These are phyloP conservation scores for Gaeumannomyces sp. DNA, from an alignment of 2,329 filamentous ascomycete genomes.

Conservation along the genomic window DNA sequence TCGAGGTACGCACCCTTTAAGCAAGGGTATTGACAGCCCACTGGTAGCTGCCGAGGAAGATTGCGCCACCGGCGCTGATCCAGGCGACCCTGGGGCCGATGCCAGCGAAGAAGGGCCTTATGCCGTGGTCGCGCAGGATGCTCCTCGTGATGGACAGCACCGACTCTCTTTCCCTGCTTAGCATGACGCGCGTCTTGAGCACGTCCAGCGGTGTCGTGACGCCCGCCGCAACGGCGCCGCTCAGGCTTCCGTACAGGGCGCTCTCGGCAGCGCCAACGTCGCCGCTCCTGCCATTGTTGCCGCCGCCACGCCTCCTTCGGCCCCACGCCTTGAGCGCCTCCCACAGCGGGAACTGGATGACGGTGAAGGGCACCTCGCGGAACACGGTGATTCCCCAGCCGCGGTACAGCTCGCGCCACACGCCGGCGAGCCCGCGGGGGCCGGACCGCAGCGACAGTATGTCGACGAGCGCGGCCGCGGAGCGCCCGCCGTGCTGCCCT, in stretches of 20 bases:
- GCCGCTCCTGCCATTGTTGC: conserved; percentile 15
- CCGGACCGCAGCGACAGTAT: conserved; percentile 53
- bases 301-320: conserved; percentile 30
- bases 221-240: conserved; percentile 79
- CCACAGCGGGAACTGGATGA: conserved; percentile 97
- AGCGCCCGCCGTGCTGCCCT: conserved; percentile 63
- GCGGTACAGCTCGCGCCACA: conserved; percentile 81
- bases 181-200: conserved; percentile 94
- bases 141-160: conserved; percentile 53
- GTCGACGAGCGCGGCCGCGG: conserved; percentile 57
- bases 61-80: conserved; percentile 91
- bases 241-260: conserved; percentile 74
- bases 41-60: conserved; percentile 92
- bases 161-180: conserved; percentile 63
- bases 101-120: conserved; percentile 66
- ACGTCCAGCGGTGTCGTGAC: conserved; percentile 92
- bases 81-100: conserved; percentile 80
- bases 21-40: conserved; percentile 72
- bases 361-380: conserved; percentile 93
- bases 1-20: neutral
- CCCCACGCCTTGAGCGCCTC: conserved; percentile 79
- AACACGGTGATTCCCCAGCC: conserved; percentile 91
- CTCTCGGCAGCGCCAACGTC: conserved; percentile 69
- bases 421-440: conserved; percentile 46
- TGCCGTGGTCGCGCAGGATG: conserved; percentile 59